Evolutionary conservation across 192 early-diverging fungal species (phyloP).

Genomic region (Coemansia reversa): DNA sequence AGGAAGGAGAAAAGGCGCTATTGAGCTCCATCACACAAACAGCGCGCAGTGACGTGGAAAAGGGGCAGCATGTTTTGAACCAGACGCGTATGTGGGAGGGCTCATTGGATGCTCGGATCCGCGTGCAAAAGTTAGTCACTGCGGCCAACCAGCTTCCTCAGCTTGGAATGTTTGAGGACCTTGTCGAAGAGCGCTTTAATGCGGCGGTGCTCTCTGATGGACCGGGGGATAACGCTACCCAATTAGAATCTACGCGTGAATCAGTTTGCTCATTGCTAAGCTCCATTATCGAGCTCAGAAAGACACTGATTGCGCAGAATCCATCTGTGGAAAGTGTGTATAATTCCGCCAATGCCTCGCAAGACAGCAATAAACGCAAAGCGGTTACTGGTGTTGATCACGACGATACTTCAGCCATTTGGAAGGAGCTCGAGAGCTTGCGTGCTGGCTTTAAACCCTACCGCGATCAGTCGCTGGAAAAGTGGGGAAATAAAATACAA

Average conservation of each 20-base stretch:
- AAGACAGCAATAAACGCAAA: conserved; percentile 25
- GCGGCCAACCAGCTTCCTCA: conserved; percentile 82
- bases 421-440: conserved; percentile 30
- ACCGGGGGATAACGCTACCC: background rate
- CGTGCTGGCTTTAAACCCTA: conserved; percentile 64
- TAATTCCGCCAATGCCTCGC: background rate
- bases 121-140: conserved; percentile 74
- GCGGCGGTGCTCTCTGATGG: background rate
- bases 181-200: conserved; percentile 9
- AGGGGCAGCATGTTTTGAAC: conserved; percentile 85
- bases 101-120: conserved; percentile 82
- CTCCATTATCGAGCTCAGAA: conserved; percentile 34
- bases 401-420: conserved; percentile 15
- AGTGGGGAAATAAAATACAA: conserved; percentile 89
- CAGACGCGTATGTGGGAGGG: conserved; percentile 86
- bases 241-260: conserved; percentile 17
- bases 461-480: conserved; percentile 86
- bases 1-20: conserved; percentile 82
- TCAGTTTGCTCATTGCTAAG: conserved; percentile 27
- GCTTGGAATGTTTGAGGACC: conserved; percentile 16
- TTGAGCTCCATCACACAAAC: conserved; percentile 73
- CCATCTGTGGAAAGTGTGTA: conserved; percentile 17
- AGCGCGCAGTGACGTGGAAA: conserved; percentile 78
- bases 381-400: background rate
- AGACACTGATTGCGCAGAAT: conserved; percentile 30